Evolutionary conservation across 345 rosid species (phyloP), one percentile per base, ranked within the genome.

Genomic region (Excoecaria agallocha): DNA sequence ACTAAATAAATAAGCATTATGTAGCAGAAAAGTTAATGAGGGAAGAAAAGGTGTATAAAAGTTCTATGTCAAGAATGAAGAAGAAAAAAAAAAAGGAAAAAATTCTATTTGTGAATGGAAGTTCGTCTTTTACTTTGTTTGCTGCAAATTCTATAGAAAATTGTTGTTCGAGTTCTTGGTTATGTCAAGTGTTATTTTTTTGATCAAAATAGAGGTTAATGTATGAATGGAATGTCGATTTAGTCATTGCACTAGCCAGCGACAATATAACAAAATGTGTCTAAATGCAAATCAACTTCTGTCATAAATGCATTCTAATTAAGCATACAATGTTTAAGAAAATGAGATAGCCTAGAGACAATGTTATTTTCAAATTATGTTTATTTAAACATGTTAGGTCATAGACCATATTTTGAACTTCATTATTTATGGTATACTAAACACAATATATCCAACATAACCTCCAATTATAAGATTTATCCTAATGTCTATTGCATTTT

Each of bases 371-470:
- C 4, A 37, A 50, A 24, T 17, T 35, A 24, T 50, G 15, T 12
- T 49, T 49, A 52, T 69, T 51, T 8, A 20, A 54, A 39, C 51
- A 16, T 39, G 65, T 67, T 12, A 67, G 5, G 8, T 16, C 7
- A 12, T 11, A 50, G 4, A 25, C 38, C 24, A 67, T 49, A 68
- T 51, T 15, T 24, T 25, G 71, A 68, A 16, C 30, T 38, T 51
- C 35, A 39, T 38, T 25, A 51, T n/a, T 67, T 67, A 12, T 43
- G 8, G 24, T 43, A 66, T 20, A 30, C 13, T 13, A 70, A 56
- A 38, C 59, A 69, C 45, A 68, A 68, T 6, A 49, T 51, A 52
- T 73, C 52, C 43, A n/a, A 73, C 11, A 52, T 6, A 30, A 19
- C 37, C 22, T 25, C n/a, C 59, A 46, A 70, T 8, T 38, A 54